Percentiles rank a stretch among this genome's conserved stretches.
These are phyloP conservation scores for Umbelopsis sp. DNA, from an alignment of 192 early-diverging fungal species.

Conservation along the genomic window DNA sequence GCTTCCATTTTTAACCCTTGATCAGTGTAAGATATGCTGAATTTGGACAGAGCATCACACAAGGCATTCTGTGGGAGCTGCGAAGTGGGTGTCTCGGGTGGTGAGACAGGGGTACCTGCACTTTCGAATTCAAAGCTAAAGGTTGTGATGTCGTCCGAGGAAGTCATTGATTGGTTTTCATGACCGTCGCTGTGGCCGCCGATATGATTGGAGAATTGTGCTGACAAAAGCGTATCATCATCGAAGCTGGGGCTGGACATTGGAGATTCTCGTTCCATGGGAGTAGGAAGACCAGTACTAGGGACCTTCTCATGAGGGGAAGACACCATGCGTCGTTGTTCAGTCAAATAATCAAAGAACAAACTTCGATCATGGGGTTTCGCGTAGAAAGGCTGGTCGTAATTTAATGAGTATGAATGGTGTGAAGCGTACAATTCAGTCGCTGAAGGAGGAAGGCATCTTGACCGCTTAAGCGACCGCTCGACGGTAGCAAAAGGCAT, in stretches of 20 bases:
- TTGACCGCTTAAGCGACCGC: slow-evolving; percentile 28
- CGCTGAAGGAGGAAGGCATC: slow-evolving; percentile 8
- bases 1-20: slow-evolving; percentile 32
- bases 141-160: slow-evolving; percentile 7
- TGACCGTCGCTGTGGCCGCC: not conserved
- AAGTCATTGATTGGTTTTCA: not conserved
- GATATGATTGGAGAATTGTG: not conserved
- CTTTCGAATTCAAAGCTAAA: slow-evolving; percentile 24
- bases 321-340: slow-evolving; percentile 1
- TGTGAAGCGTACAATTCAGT: slow-evolving; percentile 6
- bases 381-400: not conserved
- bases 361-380: slow-evolving; percentile 3
- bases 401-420: not conserved
- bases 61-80: not conserved
- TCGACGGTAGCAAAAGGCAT: slow-evolving; percentile 40
- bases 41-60: slow-evolving; percentile 23
- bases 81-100: not conserved
- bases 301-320: not conserved
- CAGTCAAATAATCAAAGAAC: slow-evolving; percentile 21
- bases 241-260: slow-evolving; percentile 1
- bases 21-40: slow-evolving; percentile 27
- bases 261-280: not conserved
- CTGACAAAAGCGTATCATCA: slow-evolving; percentile 6
- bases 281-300: not conserved
- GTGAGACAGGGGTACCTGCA: slow-evolving; percentile 16